Conservation (phyloP, 257 asterid genomes). For the Euphrasia confusa region DNA sequence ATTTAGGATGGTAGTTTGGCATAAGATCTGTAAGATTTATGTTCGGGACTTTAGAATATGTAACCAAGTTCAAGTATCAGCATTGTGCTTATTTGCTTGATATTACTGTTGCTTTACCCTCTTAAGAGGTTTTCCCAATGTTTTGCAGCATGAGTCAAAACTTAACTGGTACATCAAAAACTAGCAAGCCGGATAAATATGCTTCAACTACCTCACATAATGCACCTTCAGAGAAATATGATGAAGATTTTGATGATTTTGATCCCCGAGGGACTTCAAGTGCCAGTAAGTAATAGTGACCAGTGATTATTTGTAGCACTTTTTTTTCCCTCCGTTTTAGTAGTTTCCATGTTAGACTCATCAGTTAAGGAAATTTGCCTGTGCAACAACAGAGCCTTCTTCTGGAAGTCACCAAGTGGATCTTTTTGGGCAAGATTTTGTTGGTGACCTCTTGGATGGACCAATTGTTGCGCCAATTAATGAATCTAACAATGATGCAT, state of each 20-base stretch:
- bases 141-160: conserved; percentile 50
- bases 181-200: conserved; percentile 44
- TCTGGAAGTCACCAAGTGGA: conserved; percentile 67
- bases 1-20: conserved; percentile 19
- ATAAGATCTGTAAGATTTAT: conserved; percentile 11
- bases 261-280: conserved; percentile 86
- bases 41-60: neutral
- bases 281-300: conserved; percentile 60
- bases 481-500: conserved; percentile 34
- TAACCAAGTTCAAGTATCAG: conserved; percentile 1
- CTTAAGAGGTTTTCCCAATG: conserved; percentile 24
- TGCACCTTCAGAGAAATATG: conserved; percentile 46
- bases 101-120: conserved; percentile 19
- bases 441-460: conserved; percentile 66
- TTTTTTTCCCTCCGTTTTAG: neutral
- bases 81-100: conserved; percentile 9
- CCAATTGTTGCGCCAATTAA: conserved; percentile 45
- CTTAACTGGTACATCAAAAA: conserved; percentile 40
- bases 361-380: conserved; percentile 18
- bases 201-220: conserved; percentile 45
- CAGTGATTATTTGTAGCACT: neutral
- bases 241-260: conserved; percentile 87
- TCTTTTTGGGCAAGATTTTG: conserved; percentile 67
- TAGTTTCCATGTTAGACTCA: neutral
- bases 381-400: conserved; percentile 52